These are phyloP conservation scores for Euphorbia schlechtendalii DNA, from an alignment of 441 rosid genomes.

Conservation along the genomic window DNA sequence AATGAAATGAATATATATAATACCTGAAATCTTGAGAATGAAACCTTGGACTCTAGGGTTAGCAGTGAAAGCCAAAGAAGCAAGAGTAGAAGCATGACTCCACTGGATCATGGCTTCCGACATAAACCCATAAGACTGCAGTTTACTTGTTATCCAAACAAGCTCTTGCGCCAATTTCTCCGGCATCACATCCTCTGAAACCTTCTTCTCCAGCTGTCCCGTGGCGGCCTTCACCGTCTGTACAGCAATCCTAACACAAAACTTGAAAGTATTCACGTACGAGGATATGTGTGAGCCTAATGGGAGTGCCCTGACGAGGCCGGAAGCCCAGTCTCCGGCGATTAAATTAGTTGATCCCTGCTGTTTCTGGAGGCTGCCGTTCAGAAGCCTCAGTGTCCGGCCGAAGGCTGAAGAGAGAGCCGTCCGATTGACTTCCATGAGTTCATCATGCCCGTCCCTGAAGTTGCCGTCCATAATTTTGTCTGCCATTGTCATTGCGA, in stretches of 20 bases:
- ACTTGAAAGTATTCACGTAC: constrained; percentile 40
- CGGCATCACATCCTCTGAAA: constrained; percentile 34
- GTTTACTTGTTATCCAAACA: constrained; percentile 52
- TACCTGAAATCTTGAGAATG: constrained; percentile 57
- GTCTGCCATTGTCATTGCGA: constrained; percentile 68
- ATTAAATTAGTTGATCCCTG: constrained; percentile 18
- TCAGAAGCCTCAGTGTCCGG: constrained; percentile 41
- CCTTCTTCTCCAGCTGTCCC: constrained; percentile 23
- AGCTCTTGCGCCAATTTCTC: constrained; percentile 77
- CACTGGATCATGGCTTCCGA: constrained; percentile 63
- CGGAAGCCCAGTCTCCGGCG: constrained; percentile 30
- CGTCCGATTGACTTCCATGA: constrained; percentile 49
- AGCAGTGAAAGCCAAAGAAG: constrained; percentile 51
- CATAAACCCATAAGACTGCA: constrained; percentile 46
- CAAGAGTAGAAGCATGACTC: constrained; percentile 59
- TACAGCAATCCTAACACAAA: constrained; percentile 31
- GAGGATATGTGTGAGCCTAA: constrained; percentile 43
- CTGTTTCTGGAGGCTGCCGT: constrained; percentile 34
- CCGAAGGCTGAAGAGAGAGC: constrained; percentile 58
- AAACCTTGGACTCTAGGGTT: constrained; percentile 63
- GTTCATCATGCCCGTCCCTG: constrained; percentile 32
- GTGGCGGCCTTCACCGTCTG: constrained; percentile 27
- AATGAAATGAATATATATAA: too few relatives aligned
- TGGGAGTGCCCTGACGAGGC: constrained; percentile 40
- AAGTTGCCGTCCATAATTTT: constrained; percentile 69